These are phyloP conservation scores for Xylariaceae sp. DNA, from an alignment of 2,329 filamentous ascomycete species.

Conservation along the genomic window DNA sequence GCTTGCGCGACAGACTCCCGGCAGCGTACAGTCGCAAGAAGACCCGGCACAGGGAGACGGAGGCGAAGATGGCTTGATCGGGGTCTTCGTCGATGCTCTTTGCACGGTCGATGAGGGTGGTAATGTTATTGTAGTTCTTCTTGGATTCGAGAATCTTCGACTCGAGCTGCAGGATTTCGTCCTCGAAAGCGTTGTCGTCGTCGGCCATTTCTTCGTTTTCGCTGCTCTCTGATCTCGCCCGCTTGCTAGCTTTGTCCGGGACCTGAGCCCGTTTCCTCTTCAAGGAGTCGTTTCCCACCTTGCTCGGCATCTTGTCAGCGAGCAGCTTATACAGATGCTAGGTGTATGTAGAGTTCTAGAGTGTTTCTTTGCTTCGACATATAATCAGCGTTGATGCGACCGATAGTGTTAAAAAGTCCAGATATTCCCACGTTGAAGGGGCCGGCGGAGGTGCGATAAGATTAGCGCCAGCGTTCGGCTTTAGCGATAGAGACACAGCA, in stretches of 20 bases:
- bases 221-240: slow-evolving; percentile 45
- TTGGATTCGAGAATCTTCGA: slow-evolving; percentile 77
- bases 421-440: slow-evolving; percentile 19
- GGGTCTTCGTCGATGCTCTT: slow-evolving; percentile 43
- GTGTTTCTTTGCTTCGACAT: neutral
- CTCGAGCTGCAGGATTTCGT: slow-evolving; percentile 71
- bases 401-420: slow-evolving; percentile 10
- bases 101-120: slow-evolving; percentile 61
- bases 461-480: neutral
- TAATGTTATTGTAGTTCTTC: slow-evolving; percentile 90
- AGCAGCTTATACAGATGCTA: neutral
- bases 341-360: neutral
- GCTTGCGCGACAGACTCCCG: slow-evolving; percentile 64
- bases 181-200: slow-evolving; percentile 50
- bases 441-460: too few relatives aligned
- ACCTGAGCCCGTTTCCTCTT: slow-evolving; percentile 52
- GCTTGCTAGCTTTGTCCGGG: slow-evolving; percentile 47
- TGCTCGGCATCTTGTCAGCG: slow-evolving; percentile 26
- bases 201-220: slow-evolving; percentile 45
- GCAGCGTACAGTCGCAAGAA: slow-evolving; percentile 77
- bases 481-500: neutral
- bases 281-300: slow-evolving; percentile 28
- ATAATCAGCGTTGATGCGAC: neutral
- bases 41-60: slow-evolving; percentile 78
- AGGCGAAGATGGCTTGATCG: slow-evolving; percentile 61